Evolutionary conservation across 345 rosid species (phyloP), one percentile per base, ranked within the genome.

Genomic region (Citrus maxima): DNA sequence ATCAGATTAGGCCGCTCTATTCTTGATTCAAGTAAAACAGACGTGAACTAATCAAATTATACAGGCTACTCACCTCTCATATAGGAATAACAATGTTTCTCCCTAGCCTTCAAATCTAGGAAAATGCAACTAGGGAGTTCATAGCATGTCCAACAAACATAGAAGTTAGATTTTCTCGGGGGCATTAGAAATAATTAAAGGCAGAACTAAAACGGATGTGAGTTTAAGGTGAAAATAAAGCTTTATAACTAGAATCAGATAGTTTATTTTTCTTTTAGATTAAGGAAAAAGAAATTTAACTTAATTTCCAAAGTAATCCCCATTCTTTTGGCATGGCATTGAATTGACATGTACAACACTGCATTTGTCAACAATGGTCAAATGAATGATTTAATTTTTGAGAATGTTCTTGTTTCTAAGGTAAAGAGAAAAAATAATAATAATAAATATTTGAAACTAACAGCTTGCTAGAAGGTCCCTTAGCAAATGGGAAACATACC

Each of bases 401-500:
- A 27, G 7, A 27, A 27, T 62, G 32, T 25, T 60, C 25, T 60
- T 24, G 6, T 25, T 60, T 10, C 32, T 60, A 25, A 60, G 14
- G 7, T n/a, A 27, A 60, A 60, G 56, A 51, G 56, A 51, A 18
- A 51, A 49, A 51, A 51, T 14, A 51, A 51, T 51, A 10, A 60
- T 10, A 42, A 24, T n/a, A 10, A 24, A n/a, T 27, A 60, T 4
- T 60, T 28, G 34, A 62, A 28, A 4, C 10, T 62, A 25, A 76
- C 18, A 27, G 21, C 35, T 66, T 30, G 64, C 5, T n/a, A 73
- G 27, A 75, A 80, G n/a, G 55, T 7, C 28, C 28, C 46, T 32
- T 16, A 46, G n/a, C 21, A 6, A 62, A 22, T 28, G 22, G 67
- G 63, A 71, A 66, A 85, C 85, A 74, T 87, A 95, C 99, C 99